phyloP scores from a whole-genome alignment of 2,329 filamentous ascomycete genomes.

The Ascochyta pisi region DNA sequence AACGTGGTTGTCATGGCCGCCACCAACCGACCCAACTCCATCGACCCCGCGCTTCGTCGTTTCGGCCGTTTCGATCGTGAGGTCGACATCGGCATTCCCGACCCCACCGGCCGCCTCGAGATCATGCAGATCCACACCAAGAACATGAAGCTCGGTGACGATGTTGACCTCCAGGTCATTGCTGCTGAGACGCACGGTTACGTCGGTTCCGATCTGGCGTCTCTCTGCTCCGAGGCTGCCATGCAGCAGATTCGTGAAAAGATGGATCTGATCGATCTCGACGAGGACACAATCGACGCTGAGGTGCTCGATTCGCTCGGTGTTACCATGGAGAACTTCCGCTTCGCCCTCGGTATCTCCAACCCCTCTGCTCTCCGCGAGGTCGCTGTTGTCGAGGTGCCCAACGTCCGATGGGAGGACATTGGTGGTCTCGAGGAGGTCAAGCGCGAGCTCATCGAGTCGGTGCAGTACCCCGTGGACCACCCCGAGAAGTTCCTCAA shows the following conservation, averaged over 20 bases:
- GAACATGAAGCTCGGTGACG: slow-evolving; percentile 99
- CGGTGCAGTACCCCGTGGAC: slow-evolving; percentile 98
- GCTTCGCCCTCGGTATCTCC: slow-evolving; percentile 94
- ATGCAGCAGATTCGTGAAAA: slow-evolving; percentile 99
- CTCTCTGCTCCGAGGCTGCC: slow-evolving; percentile 96
- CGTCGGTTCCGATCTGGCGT: slow-evolving; percentile 97
- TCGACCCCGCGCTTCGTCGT: slow-evolving; percentile 95
- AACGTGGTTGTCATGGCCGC: slow-evolving; percentile 99
- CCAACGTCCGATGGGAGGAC: slow-evolving; percentile 99
- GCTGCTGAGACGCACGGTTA: slow-evolving; percentile 98
- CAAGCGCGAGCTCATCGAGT: slow-evolving; percentile 99
- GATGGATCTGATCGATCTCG: slow-evolving; percentile 99
- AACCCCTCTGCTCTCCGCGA: slow-evolving; percentile 99
- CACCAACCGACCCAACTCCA: slow-evolving; percentile 98
- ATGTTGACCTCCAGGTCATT: slow-evolving; percentile 96
- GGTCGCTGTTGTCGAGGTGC: slow-evolving; percentile 98
- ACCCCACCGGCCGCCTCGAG: slow-evolving; percentile 97
- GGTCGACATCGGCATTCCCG: slow-evolving; percentile 97
- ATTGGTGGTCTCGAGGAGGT: slow-evolving; percentile 98
- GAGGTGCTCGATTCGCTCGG: slow-evolving; percentile 98
- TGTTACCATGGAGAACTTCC: slow-evolving; percentile 99
- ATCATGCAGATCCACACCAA: slow-evolving; percentile 99
- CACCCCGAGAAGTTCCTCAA: slow-evolving; percentile 99
- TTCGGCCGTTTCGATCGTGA: slow-evolving; percentile 99
- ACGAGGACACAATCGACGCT: slow-evolving; percentile 98